These are phyloP conservation scores for Candida nemodendra DNA, from an alignment of 805 yeast species.

Conservation along the genomic window DNA sequence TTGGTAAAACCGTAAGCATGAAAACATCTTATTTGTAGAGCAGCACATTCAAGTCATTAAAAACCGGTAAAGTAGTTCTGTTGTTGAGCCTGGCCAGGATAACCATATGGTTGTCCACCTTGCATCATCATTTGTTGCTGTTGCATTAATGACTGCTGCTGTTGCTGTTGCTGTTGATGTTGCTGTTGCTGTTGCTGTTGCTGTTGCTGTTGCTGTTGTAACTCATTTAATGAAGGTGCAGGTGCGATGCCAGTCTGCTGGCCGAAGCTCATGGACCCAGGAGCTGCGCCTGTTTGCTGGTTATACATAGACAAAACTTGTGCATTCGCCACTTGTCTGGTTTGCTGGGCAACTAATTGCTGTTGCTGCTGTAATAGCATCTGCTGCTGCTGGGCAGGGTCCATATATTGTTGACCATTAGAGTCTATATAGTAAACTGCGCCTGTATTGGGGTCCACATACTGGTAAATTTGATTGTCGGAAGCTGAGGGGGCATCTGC, in stretches of 20 bases:
- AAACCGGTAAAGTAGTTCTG: conserved; percentile 23
- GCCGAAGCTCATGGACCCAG: not conserved
- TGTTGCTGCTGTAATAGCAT: conserved; percentile 29
- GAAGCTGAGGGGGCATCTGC: conserved; percentile 16
- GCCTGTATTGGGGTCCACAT: conserved; percentile 71
- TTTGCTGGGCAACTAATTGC: conserved; percentile 23
- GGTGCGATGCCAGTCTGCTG: conserved; percentile 2
- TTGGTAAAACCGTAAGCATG: no score
- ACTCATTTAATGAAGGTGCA: conserved; percentile 12
- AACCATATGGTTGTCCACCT: conserved; percentile 15
- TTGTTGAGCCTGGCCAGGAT: conserved; percentile 7
- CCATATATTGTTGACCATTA: conserved; percentile 61
- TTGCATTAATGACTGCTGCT: conserved; percentile 9
- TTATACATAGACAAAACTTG: conserved; percentile 41
- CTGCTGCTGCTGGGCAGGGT: conserved; percentile 42
- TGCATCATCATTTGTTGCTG: conserved; percentile 13
- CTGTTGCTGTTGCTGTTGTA: conserved; percentile 16
- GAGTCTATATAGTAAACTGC: conserved; percentile 64
- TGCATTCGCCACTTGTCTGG: conserved; percentile 25
- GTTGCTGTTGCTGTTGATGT: conserved; percentile 17
- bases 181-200: conserved; percentile 21
- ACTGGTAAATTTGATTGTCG: conserved; percentile 55
- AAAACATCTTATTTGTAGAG: no score
- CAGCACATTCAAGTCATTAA: no score
- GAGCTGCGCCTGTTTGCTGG: conserved; percentile 25